Base-by-base conservation (phyloP, 768 basidiomycete species). In the Rhizopogon rudus region DNA sequence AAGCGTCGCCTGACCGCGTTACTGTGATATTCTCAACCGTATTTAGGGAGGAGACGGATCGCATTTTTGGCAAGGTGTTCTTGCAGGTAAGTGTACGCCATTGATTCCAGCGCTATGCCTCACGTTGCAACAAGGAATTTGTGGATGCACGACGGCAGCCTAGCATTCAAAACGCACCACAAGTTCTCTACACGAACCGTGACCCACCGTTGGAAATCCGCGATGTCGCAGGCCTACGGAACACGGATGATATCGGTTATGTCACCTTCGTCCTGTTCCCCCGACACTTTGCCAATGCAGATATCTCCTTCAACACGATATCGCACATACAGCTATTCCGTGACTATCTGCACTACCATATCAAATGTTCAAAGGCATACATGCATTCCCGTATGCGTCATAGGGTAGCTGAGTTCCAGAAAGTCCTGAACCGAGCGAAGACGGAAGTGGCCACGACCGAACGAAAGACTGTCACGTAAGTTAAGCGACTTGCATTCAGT, bases 271-370 rank as follows among this genome's bases (percentile, higher is more conserved):
- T 99, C 54, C 82, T 98, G 53, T 98, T 93, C 77, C 96, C 97
- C 25, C 92, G 93, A 43, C 97, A 98, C 77, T 98, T 98, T 71
- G 70, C 81, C 57, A 89, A 85, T 63, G 77, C 83, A 2, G 70
- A 77, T 17, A 76, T 81, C 17, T 89, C 93, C 13, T 77, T 81
- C 2, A 76, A 78, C 40, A 94, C 93, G 13, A 97, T 98, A 67
- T 94, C 93, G 29, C 93, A 93, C 63, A 90, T 98, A 64, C 93
- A 98, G 68, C 77, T 96, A 25, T 98, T 99, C 88, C 84, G 97
- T 54, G 93, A 98, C 71, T 98, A 98, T 67, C 78, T 99, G n/a
- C 97, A 99, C 73, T 98, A 98, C 72, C 96, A 98, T 68, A 97
- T 99, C 81, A 98, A 96, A 65, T 95, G 93, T 68, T 94, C 88